Evolutionary conservation across 2,329 filamentous ascomycete species (phyloP).

Genomic region (Colletotrichum navitas): DNA sequence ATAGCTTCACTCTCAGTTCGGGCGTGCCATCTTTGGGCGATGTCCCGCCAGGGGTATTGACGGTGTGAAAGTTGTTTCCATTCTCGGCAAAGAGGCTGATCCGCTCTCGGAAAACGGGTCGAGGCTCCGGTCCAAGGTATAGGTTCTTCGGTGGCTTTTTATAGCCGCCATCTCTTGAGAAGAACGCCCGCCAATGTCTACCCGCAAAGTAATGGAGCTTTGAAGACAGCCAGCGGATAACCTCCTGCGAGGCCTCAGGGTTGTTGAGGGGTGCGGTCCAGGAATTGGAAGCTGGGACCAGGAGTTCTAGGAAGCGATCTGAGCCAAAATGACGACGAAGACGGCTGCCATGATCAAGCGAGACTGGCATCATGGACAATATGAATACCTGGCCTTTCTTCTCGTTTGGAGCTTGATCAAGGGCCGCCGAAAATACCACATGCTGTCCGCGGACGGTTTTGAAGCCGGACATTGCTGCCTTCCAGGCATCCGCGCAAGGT

Average conservation of each 20-base stretch:
- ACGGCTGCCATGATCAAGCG: constrained; percentile 63
- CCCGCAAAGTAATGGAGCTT: constrained; percentile 59
- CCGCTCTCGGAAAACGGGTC: constrained; percentile 46
- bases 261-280: constrained; percentile 49
- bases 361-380: constrained; percentile 62
- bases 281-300: constrained; percentile 59
- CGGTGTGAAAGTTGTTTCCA: constrained; percentile 57
- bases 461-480: constrained; percentile 55
- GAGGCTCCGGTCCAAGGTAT: constrained; percentile 47
- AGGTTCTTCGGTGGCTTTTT: constrained; percentile 51
- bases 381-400: constrained; percentile 56
- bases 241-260: neutral
- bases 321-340: constrained; percentile 67
- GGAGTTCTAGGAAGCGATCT: constrained; percentile 70
- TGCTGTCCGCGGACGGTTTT: constrained; percentile 49
- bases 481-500: constrained; percentile 61
- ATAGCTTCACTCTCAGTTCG: constrained; percentile 50
- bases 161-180: constrained; percentile 47
- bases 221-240: constrained; percentile 56
- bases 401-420: constrained; percentile 32
- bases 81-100: constrained; percentile 65
- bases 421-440: constrained; percentile 57
- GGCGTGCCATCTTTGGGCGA: neutral
- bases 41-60: constrained; percentile 41
- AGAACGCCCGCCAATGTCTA: constrained; percentile 64